These are phyloP conservation scores for Lavandula angustifolia DNA, from an alignment of 257 asterid species.

Conservation along the genomic window DNA sequence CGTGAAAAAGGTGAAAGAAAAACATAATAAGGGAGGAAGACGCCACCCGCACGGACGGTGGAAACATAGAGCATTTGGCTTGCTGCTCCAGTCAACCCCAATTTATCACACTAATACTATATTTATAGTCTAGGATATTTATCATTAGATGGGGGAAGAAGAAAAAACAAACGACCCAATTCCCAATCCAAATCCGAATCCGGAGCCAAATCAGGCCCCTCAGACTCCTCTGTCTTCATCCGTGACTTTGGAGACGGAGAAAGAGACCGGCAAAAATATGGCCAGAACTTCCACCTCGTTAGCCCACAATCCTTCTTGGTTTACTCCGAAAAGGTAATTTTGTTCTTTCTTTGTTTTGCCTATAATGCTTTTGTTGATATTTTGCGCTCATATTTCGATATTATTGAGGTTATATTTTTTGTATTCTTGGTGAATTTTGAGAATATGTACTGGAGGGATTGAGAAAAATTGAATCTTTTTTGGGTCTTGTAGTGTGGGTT, in stretches of 20 bases:
- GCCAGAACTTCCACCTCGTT: conserved; percentile 39
- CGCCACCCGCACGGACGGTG: conserved; percentile 32
- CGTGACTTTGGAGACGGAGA: conserved; percentile 32
- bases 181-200: conserved; percentile 29
- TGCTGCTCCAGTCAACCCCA: conserved; percentile 27
- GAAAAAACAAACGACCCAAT: conserved; percentile 31
- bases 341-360: conserved; percentile 7
- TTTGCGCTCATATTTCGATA: not conserved
- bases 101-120: conserved; percentile 17
- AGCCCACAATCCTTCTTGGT: conserved; percentile 56
- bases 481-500: conserved; percentile 25
- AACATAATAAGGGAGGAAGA: conserved; percentile 18
- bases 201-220: not conserved
- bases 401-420: conserved; percentile 8
- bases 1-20: not conserved
- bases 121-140: conserved; percentile 25
- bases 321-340: conserved; percentile 61
- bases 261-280: conserved; percentile 35
- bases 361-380: not conserved
- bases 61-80: conserved; percentile 8
- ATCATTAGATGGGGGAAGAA: conserved; percentile 45
- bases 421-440: conserved; percentile 28
- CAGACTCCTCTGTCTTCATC: conserved; percentile 34
- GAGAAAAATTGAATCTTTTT: conserved; percentile 19
- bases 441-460: not conserved